A percentile compares a stretch with the other conserved stretches of the same genome.
These are phyloP conservation scores for Phaeosphaeria sp. DNA, from an alignment of 2,329 filamentous ascomycete species.

Conservation along the genomic window DNA sequence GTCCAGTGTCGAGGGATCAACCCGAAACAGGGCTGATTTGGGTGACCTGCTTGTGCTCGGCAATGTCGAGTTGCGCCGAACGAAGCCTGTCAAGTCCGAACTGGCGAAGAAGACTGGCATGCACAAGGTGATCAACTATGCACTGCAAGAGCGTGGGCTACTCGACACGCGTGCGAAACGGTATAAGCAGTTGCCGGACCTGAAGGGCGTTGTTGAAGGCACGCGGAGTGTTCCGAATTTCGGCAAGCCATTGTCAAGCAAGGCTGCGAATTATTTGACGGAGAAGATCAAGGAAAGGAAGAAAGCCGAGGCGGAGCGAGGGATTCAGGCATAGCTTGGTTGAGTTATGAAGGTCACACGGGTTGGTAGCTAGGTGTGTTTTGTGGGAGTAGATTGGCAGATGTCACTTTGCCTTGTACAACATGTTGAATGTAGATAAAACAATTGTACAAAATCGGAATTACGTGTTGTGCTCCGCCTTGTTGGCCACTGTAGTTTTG, in stretches of 20 bases:
- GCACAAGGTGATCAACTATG: conserved; percentile 79
- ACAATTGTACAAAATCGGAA: neutral
- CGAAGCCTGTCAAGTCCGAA: conserved; percentile 74
- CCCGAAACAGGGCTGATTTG: conserved; percentile 20
- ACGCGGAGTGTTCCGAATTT: conserved; percentile 10
- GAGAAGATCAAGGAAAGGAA: conserved; percentile 7
- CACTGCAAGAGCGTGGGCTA: conserved; percentile 55
- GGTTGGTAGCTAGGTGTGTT: too few relatives aligned
- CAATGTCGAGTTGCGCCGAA: conserved; percentile 76
- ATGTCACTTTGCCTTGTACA: neutral
- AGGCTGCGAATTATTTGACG: conserved; percentile 11
- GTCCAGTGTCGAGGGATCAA: neutral
- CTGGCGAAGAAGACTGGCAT: conserved; percentile 43
- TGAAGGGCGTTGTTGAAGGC: conserved; percentile 4
- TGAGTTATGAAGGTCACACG: neutral
- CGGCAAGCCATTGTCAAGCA: conserved; percentile 15
- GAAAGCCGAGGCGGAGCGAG: conserved; percentile 1
- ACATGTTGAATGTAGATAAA: neutral
- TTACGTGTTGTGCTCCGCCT: too few relatives aligned
- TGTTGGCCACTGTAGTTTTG: too few relatives aligned
- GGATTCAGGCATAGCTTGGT: neutral
- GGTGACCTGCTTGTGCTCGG: conserved; percentile 34
- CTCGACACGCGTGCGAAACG: neutral
- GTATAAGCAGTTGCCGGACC: neutral
- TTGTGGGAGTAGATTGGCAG: too few relatives aligned